Base-by-base conservation (phyloP, 108 stramenopile genomes). In the Pseudonitzschia delicatissima region DNA sequence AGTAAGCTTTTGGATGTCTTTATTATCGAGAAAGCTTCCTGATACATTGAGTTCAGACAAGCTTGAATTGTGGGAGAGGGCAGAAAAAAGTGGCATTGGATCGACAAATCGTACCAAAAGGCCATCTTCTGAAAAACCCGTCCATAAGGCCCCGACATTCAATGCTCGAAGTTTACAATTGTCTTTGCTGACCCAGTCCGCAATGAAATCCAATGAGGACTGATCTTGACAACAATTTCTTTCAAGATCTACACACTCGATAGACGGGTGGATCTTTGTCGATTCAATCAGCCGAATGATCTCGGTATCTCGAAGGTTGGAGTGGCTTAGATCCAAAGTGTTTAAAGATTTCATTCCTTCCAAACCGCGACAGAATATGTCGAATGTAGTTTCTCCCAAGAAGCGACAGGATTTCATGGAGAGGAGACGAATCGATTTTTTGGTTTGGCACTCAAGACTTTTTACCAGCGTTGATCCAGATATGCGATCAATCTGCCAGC, bases 401-500 rank as follows among this genome's bases (percentile, higher is more conserved):
- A 73, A 73, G 0, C 32, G 28, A 37, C 72, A 73, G 0, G 72
- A 65, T 37, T 45, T 26, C 23, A 73, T 26, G 3, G 72, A 73
- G 4, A 73, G 34, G 13, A 58, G 29, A 15, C 25, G 9, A 0
- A 73, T 7, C 8, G 25, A 26, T 58, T 1, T 48, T 18, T 13
- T 11, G 31, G 27, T 31, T 31, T 49, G 0, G 17, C 33, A 34
- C 59, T 50, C 31, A 35, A 50, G 4, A 33, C 47, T 20, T 31
- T 11, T 6, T 35, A 47, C 17, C 45, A 57, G 12, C 34, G 37
- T 39, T 4, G 62, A 28, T 26, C 45, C 44, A 2, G 72, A 66
- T 27, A 73, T 32, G 45, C 47, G 42, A 59, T 73, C 72, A 44
- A 73, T 58, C 35, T 73, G 72, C 72, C 72, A 73, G 15, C 72